A percentile compares a stretch with the other conserved stretches of the same genome.
Evolutionary conservation across 345 rosid species (phyloP).

Genomic region (Euphorbia pulcherrima): DNA sequence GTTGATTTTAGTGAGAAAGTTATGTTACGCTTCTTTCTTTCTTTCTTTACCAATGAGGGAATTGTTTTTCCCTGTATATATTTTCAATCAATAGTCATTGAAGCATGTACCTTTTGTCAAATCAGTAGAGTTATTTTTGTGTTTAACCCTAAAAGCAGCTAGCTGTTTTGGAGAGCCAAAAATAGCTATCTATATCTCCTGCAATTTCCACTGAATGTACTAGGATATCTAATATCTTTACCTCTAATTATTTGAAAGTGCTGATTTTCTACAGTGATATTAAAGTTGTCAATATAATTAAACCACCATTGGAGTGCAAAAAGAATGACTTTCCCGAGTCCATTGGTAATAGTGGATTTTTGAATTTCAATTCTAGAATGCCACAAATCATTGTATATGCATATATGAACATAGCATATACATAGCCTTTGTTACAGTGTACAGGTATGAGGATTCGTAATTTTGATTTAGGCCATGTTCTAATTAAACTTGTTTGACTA

Average conservation of each 20-base stretch:
- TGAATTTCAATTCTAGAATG: background rate
- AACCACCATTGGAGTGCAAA: background rate
- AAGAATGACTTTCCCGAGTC: background rate
- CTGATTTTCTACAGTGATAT: background rate
- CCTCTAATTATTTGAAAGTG: background rate
- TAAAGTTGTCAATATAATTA: too few relatives aligned
- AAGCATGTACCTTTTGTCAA: conserved; percentile 5
- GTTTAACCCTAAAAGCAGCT: background rate
- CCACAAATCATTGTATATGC: too few relatives aligned
- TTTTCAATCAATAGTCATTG: background rate
- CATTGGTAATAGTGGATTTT: background rate
- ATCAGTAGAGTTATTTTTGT: background rate
- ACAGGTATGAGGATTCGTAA: too few relatives aligned
- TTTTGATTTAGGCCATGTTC: too few relatives aligned
- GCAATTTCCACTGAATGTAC: conserved; percentile 4
- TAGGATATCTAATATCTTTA: background rate
- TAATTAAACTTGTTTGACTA: too few relatives aligned
- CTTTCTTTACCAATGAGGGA: background rate
- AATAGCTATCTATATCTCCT: background rate
- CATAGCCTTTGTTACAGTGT: too few relatives aligned
- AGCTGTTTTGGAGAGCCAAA: background rate
- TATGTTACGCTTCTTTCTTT: background rate
- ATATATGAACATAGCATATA: too few relatives aligned
- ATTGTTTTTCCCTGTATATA: background rate
- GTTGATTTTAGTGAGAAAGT: background rate